phyloP scores from a whole-genome alignment of 169 alveolate species.

The Cryptosporidium baileyi region DNA sequence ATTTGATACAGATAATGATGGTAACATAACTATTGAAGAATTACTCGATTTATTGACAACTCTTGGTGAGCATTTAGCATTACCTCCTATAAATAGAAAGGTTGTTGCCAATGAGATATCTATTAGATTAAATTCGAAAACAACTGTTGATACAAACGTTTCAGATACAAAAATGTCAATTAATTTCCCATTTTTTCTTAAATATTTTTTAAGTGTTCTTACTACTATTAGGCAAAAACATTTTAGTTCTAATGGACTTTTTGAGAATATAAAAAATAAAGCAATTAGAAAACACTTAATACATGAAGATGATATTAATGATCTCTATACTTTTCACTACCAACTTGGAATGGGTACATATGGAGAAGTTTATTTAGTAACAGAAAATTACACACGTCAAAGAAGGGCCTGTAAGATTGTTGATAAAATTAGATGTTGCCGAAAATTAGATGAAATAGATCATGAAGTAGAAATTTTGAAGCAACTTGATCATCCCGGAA shows the following conservation, averaged over 20 bases:
- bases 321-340: conserved; percentile 41
- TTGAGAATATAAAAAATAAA: not conserved
- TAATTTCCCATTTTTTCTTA: conserved; percentile 32
- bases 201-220: conserved; percentile 16
- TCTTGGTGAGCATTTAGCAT: conserved; percentile 45
- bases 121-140: conserved; percentile 17
- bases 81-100: conserved; percentile 62
- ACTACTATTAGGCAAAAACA: conserved; percentile 46
- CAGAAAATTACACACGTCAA: conserved; percentile 52
- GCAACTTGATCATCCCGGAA: conserved; percentile 78
- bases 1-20: conserved; percentile 38
- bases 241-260: not conserved
- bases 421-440: conserved; percentile 9
- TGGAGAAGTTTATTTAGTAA: conserved; percentile 52
- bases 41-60: conserved; percentile 44
- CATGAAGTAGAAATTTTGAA: conserved; percentile 74
- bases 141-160: conserved; percentile 5
- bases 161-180: conserved; percentile 4
- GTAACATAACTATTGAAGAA: conserved; percentile 29
- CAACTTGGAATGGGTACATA: conserved; percentile 47
- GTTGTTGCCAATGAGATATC: conserved; percentile 44
- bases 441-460: conserved; percentile 45
- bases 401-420: conserved; percentile 53
- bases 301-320: conserved; percentile 49
- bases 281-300: conserved; percentile 17